Evolutionary conservation across 2,329 filamentous ascomycete species (phyloP).

Genomic region (Colletotrichum truncatum): DNA sequence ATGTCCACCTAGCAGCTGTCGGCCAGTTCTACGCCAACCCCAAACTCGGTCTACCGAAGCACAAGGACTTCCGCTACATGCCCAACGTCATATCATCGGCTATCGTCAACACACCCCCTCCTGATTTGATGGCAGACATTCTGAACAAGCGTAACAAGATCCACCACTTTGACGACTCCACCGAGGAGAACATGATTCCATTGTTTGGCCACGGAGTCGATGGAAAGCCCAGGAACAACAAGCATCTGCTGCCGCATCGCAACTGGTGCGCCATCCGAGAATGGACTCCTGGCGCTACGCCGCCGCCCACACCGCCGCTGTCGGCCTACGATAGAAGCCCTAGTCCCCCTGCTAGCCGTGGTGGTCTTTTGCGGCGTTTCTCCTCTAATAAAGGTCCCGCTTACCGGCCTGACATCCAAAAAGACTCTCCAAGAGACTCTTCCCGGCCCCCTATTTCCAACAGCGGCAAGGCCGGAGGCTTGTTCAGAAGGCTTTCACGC

Average conservation of each 20-base stretch:
- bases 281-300: constrained; percentile 82
- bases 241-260: constrained; percentile 83
- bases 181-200: constrained; percentile 95
- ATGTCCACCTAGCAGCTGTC: constrained; percentile 91
- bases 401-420: constrained; percentile 46
- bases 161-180: constrained; percentile 77
- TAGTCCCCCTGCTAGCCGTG: constrained; percentile 45
- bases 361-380: constrained; percentile 55
- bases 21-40: constrained; percentile 96
- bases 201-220: constrained; percentile 92
- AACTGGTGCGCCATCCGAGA: constrained; percentile 96
- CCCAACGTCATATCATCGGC: constrained; percentile 93
- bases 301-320: constrained; percentile 71
- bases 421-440: constrained; percentile 43
- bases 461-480: constrained; percentile 35
- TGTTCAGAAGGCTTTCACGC: constrained; percentile 47
- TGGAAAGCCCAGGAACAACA: constrained; percentile 90
- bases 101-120: constrained; percentile 91
- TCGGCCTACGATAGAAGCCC: constrained; percentile 55
- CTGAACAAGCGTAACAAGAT: constrained; percentile 93
- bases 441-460: constrained; percentile 60
- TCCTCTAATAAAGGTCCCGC: constrained; percentile 50
- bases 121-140: constrained; percentile 87
- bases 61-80: constrained; percentile 96
- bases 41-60: constrained; percentile 81